These are phyloP conservation scores for Reutealis trisperma DNA, from an alignment of 345 rosid genomes.

Conservation along the genomic window DNA sequence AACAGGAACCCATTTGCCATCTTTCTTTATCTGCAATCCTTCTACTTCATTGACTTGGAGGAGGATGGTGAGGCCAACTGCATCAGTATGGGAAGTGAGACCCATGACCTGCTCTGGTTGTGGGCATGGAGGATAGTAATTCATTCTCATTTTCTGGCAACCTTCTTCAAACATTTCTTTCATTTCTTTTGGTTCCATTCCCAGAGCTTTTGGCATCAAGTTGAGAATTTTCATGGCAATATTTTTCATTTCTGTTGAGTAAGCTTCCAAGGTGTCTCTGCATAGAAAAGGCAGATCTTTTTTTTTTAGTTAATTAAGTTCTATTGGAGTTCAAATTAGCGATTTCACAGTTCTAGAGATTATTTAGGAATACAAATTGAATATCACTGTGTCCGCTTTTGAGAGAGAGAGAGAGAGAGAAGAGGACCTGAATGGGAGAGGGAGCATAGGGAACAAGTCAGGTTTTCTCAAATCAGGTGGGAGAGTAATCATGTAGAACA, in stretches of 20 bases:
- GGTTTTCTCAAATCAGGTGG: conserved; percentile 16
- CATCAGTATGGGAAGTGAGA: conserved; percentile 19
- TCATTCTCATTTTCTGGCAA: conserved; percentile 23
- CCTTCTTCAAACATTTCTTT: conserved; percentile 18
- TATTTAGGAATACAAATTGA: no score
- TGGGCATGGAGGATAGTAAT: conserved; percentile 29
- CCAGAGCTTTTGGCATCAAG: conserved; percentile 8
- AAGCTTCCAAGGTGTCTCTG: conserved; percentile 20
- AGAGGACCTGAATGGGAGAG: conserved; percentile 12
- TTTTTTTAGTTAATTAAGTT: background rate
- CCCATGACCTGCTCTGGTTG: conserved; percentile 28
- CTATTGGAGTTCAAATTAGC: background rate
- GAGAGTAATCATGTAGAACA: conserved; percentile 12
- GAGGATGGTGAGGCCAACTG: conserved; percentile 23
- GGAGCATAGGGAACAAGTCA: conserved; percentile 12
- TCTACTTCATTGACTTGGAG: conserved; percentile 8
- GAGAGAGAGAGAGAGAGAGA: background rate
- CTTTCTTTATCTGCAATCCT: conserved; percentile 14
- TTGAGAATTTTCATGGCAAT: conserved; percentile 21
- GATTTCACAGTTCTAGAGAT: no score
- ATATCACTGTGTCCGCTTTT: background rate
- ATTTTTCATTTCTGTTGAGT: conserved; percentile 16
- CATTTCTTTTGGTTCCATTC: conserved; percentile 20
- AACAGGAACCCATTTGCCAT: conserved; percentile 19
- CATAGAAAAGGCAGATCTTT: background rate